Evolutionary conservation across 768 basidiomycete genomes (phyloP).

Genomic region (Russula lepida): DNA sequence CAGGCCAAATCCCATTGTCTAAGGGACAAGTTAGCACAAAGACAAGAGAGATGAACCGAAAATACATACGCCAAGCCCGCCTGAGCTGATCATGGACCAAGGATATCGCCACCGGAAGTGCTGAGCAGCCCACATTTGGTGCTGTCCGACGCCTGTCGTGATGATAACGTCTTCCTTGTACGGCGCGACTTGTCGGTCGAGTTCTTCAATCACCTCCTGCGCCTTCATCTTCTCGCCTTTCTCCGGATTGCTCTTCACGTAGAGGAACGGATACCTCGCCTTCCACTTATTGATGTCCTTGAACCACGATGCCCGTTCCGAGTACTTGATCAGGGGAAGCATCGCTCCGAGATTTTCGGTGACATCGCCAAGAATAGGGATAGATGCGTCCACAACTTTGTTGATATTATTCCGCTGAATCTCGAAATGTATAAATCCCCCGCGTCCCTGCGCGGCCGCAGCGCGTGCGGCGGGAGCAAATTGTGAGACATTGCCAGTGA

Average conservation of each 20-base stretch:
- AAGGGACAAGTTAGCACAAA: neutral
- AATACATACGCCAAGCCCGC: slow-evolving; percentile 79
- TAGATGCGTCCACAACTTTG: slow-evolving; percentile 93
- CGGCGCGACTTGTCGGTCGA: slow-evolving; percentile 67
- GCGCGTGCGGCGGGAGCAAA: slow-evolving; percentile 89
- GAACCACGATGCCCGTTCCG: slow-evolving; percentile 75
- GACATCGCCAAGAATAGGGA: slow-evolving; percentile 93
- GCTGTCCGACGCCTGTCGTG: slow-evolving; percentile 94
- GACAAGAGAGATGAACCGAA: neutral
- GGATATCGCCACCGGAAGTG: slow-evolving; percentile 87
- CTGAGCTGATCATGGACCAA: slow-evolving; percentile 82
- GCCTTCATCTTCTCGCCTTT: slow-evolving; percentile 78
- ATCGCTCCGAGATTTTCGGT: slow-evolving; percentile 71
- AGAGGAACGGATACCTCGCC: slow-evolving; percentile 82
- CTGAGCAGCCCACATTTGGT: slow-evolving; percentile 99
- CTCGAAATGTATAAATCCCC: slow-evolving; percentile 99
- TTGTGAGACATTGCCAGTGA: slow-evolving; percentile 80
- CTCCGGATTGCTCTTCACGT: slow-evolving; percentile 43
- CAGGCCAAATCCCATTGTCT: slow-evolving; percentile 99
- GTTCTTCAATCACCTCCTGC: slow-evolving; percentile 91
- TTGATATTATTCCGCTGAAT: slow-evolving; percentile 98
- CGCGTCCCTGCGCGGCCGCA: slow-evolving; percentile 77
- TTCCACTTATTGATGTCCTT: slow-evolving; percentile 80
- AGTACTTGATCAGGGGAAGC: slow-evolving; percentile 63
- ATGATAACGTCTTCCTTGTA: slow-evolving; percentile 83